These are phyloP conservation scores for Rhododendron ferrugineum DNA, from an alignment of 148 eudicot species.

Conservation along the genomic window DNA sequence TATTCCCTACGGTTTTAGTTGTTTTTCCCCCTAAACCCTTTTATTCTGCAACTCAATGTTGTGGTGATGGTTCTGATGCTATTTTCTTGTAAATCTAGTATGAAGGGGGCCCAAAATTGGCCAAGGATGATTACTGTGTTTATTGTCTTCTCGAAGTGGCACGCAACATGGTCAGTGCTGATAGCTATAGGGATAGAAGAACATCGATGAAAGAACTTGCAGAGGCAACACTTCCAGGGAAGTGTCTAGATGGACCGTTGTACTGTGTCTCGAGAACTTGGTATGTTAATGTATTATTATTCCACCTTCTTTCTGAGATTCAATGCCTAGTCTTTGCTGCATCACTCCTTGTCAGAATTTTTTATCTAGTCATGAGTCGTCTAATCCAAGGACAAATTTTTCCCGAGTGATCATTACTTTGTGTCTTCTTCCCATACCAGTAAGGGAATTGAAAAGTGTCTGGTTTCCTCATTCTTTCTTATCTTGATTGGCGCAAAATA, in stretches of 20 bases:
- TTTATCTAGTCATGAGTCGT: background rate
- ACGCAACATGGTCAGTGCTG: constrained; percentile 56
- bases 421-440: background rate
- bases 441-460: background rate
- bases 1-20: background rate
- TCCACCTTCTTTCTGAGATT: background rate
- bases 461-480: background rate
- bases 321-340: background rate
- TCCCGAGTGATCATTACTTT: background rate
- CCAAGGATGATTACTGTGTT: constrained; percentile 57
- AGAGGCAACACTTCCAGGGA: constrained; percentile 79
- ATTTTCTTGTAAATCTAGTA: constrained; percentile 41
- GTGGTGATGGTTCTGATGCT: constrained; percentile 4
- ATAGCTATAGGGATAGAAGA: constrained; percentile 80
- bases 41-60: background rate
- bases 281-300: constrained; percentile 31
- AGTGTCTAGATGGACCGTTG: constrained; percentile 52
- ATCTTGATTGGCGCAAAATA: background rate
- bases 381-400: background rate
- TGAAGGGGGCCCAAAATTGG: constrained; percentile 74
- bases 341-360: background rate
- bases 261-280: constrained; percentile 79
- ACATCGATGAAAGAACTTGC: constrained; percentile 71
- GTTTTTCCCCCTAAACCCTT: background rate
- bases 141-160: constrained; percentile 67